phyloP scores from a whole-genome alignment of 2,329 filamentous ascomycete species.

The Alternaria gaisen region DNA sequence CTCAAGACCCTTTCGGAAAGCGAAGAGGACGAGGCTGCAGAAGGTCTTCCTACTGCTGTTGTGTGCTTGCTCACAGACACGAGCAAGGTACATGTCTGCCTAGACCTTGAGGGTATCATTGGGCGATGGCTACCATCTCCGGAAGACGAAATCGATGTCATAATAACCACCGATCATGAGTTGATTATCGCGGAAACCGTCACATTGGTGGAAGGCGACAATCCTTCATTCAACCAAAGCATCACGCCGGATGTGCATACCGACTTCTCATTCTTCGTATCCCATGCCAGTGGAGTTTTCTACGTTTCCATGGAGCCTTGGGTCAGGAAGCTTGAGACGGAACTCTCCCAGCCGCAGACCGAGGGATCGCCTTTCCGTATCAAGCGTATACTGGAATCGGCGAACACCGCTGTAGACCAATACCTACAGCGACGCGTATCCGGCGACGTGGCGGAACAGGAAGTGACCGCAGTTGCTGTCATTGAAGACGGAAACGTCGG shows the following conservation, averaged over 20 bases:
- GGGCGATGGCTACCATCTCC: constrained; percentile 68
- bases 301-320: constrained; percentile 66
- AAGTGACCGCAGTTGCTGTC: constrained; percentile 60
- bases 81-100: constrained; percentile 65
- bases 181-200: constrained; percentile 55
- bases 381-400: constrained; percentile 62
- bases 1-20: constrained; percentile 60
- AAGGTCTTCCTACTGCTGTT: constrained; percentile 64
- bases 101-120: constrained; percentile 69
- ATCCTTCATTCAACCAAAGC: constrained; percentile 57
- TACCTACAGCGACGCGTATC: constrained; percentile 53
- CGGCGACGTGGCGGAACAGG: constrained; percentile 28
- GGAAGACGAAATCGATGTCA: constrained; percentile 32
- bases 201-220: constrained; percentile 33
- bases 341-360: constrained; percentile 61
- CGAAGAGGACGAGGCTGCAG: constrained; percentile 57
- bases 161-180: constrained; percentile 35
- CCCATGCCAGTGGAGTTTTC: constrained; percentile 62
- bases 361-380: constrained; percentile 66
- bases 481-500: constrained; percentile 66
- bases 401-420: constrained; percentile 59
- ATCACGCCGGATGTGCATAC: constrained; percentile 66
- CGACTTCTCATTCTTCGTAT: constrained; percentile 67
- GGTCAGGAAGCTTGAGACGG: constrained; percentile 64
- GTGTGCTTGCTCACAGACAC: constrained; percentile 66